These are phyloP conservation scores for Extremus antarcticus DNA, from an alignment of 495 filamentous ascomycete genomes.

Conservation along the genomic window DNA sequence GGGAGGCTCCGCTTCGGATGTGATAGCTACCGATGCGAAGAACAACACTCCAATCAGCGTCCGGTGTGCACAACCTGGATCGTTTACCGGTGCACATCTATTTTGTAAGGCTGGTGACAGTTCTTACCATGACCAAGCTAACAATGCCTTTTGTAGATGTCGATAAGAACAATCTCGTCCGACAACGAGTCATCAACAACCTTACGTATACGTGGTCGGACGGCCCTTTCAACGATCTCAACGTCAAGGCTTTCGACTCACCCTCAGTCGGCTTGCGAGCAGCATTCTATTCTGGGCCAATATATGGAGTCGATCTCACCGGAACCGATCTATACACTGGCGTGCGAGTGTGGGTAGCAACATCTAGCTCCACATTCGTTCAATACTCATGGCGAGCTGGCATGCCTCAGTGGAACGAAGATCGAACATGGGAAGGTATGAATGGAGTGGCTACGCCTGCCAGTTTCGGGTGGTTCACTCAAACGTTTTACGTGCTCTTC, in stretches of 20 bases:
- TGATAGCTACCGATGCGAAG: neutral
- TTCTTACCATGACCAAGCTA: neutral
- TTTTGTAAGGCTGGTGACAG: too few relatives aligned
- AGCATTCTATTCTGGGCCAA: neutral
- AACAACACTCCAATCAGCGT: neutral
- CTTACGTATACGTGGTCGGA: neutral
- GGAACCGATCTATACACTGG: neutral
- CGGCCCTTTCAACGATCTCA: neutral
- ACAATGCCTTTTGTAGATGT: neutral
- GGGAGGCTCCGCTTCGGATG: neutral
- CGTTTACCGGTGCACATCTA: neutral
- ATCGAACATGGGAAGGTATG: neutral
- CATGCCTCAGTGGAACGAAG: neutral
- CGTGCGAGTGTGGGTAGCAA: neutral
- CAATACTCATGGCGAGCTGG: neutral
- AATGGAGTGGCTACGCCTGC: neutral
- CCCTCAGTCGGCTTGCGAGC: neutral
- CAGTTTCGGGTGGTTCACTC: neutral
- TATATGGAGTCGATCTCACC: neutral
- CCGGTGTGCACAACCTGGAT: neutral
- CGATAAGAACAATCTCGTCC: neutral
- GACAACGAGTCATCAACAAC: neutral
- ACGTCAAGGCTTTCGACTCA: neutral
- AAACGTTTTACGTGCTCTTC: neutral
- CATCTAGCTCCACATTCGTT: neutral